A percentile compares a stretch with the other conserved stretches of the same genome.
Conservation (phyloP, 1,284 basidiomycete species). For the Pseudozyma sp. region DNA sequence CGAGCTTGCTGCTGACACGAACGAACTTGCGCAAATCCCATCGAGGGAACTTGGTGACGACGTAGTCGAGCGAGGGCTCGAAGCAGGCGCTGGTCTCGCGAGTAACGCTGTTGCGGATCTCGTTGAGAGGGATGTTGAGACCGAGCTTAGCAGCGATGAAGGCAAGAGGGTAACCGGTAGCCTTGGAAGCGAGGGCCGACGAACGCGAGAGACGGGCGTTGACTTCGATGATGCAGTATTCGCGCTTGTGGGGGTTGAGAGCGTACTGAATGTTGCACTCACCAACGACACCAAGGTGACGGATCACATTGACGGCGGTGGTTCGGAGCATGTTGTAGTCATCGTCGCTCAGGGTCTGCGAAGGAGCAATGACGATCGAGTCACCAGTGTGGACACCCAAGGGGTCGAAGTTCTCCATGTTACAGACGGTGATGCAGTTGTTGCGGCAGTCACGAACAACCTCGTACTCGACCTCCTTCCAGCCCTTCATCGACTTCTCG, state of each 20-base stretch:
- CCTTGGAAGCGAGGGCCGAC: slow-evolving; percentile 96
- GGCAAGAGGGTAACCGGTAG: slow-evolving; percentile 96
- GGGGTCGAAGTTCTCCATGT: slow-evolving; percentile 99
- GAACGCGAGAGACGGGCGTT: slow-evolving; percentile 99
- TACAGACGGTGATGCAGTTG: slow-evolving; percentile 98
- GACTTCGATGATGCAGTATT: slow-evolving; percentile 99
- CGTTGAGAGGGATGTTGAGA: slow-evolving; percentile 94
- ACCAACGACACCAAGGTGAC: slow-evolving; percentile 95
- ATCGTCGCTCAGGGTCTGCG: slow-evolving; percentile 85
- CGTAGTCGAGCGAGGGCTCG: slow-evolving; percentile 96
- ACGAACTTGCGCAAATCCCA: slow-evolving; percentile 99
- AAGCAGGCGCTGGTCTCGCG: slow-evolving; percentile 97
- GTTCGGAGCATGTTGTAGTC: slow-evolving; percentile 99
- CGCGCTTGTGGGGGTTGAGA: slow-evolving; percentile 90
- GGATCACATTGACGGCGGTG: slow-evolving; percentile 96
- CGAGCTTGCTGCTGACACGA: slow-evolving; percentile 66
- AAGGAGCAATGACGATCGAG: slow-evolving; percentile 98
- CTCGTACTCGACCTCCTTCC: slow-evolving; percentile 98
- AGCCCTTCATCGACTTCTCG: slow-evolving; percentile 97
- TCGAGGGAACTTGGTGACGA: slow-evolving; percentile 97
- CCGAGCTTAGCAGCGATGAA: slow-evolving; percentile 99
- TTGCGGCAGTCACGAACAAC: slow-evolving; percentile 97
- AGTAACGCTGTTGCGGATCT: slow-evolving; percentile 97
- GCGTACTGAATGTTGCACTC: slow-evolving; percentile 99
- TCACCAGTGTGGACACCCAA: slow-evolving; percentile 98